phyloP scores from a whole-genome alignment of 2,329 filamentous ascomycete genomes.

The Xylariaceae sp. region DNA sequence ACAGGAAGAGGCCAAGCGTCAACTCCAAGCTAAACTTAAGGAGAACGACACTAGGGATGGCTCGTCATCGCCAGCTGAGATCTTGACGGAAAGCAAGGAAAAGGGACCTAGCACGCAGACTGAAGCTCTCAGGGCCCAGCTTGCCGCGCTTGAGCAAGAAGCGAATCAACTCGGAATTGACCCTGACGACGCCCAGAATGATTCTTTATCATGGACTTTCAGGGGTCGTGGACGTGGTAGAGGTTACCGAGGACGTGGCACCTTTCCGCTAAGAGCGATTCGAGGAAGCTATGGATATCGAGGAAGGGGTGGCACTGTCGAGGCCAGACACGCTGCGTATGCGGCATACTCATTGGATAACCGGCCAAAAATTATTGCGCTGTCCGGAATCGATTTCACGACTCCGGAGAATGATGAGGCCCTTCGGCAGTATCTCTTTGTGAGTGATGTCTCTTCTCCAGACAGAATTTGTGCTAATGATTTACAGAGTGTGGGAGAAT shows the following conservation, averaged over 20 bases:
- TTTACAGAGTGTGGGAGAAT: constrained; percentile 65
- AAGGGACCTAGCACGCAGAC: constrained; percentile 55
- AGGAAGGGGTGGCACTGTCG: constrained; percentile 48
- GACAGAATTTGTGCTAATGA: constrained; percentile 34
- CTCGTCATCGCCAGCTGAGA: constrained; percentile 28
- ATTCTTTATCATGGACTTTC: constrained; percentile 43
- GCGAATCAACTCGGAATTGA: constrained; percentile 73
- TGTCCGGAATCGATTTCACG: constrained; percentile 69
- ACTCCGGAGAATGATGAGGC: constrained; percentile 68
- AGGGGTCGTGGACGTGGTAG: constrained; percentile 49
- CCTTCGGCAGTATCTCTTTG: constrained; percentile 73
- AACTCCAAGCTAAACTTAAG: constrained; percentile 66
- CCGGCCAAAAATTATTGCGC: constrained; percentile 69
- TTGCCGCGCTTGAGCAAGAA: constrained; percentile 76
- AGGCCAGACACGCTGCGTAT: constrained; percentile 55
- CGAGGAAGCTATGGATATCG: constrained; percentile 54
- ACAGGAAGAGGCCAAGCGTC: constrained; percentile 69
- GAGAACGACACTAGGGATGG: constrained; percentile 50
- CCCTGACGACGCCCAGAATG: constrained; percentile 56
- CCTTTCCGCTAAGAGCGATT: constrained; percentile 43
- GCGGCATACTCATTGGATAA: constrained; percentile 76
- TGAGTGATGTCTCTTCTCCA: constrained; percentile 47
- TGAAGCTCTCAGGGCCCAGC: constrained; percentile 70
- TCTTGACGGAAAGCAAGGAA: constrained; percentile 31
- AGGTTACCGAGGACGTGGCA: constrained; percentile 46